Percentiles rank a stretch among this genome's conserved stretches.
Evolutionary conservation across 2,329 filamentous ascomycete species (phyloP).

Genomic region (Mariannaea sp.): DNA sequence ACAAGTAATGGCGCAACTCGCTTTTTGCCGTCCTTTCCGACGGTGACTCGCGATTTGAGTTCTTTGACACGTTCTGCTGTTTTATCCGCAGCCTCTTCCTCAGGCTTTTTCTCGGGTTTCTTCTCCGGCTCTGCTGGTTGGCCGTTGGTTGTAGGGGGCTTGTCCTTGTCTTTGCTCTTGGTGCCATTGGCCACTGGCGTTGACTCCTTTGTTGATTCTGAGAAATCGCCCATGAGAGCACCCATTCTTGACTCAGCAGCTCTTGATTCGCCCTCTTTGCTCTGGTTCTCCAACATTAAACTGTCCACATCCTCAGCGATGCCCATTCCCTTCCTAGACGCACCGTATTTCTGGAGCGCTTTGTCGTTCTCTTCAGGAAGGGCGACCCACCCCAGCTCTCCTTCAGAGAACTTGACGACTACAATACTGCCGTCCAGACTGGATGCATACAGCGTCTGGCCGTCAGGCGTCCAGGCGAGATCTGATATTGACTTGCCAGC

Average conservation of each 20-base stretch:
- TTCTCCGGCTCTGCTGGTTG: constrained; percentile 41
- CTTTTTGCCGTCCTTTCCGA: constrained; percentile 97
- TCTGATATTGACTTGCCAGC: constrained; percentile 92
- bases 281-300: constrained; percentile 83
- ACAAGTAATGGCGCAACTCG: constrained; percentile 90
- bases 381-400: constrained; percentile 88
- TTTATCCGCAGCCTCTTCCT: constrained; percentile 59
- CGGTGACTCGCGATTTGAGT: constrained; percentile 88
- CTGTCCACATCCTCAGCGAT: constrained; percentile 93
- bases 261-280: constrained; percentile 86
- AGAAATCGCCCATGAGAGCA: constrained; percentile 90
- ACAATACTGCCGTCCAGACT: constrained; percentile 91
- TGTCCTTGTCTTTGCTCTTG: constrained; percentile 50
- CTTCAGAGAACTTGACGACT: constrained; percentile 78
- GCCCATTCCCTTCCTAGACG: constrained; percentile 82
- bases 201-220: constrained; percentile 58
- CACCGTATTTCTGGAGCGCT: constrained; percentile 90
- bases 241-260: constrained; percentile 96
- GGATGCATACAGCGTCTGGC: constrained; percentile 81
- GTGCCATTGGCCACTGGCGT: constrained; percentile 55
- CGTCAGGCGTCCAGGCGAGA: constrained; percentile 91
- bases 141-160: constrained; percentile 47
- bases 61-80: constrained; percentile 58
- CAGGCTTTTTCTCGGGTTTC: constrained; percentile 33
- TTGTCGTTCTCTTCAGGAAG: constrained; percentile 89